Conservation (phyloP, 2,329 filamentous ascomycete species). For the Apiospora pterosperma region DNA sequence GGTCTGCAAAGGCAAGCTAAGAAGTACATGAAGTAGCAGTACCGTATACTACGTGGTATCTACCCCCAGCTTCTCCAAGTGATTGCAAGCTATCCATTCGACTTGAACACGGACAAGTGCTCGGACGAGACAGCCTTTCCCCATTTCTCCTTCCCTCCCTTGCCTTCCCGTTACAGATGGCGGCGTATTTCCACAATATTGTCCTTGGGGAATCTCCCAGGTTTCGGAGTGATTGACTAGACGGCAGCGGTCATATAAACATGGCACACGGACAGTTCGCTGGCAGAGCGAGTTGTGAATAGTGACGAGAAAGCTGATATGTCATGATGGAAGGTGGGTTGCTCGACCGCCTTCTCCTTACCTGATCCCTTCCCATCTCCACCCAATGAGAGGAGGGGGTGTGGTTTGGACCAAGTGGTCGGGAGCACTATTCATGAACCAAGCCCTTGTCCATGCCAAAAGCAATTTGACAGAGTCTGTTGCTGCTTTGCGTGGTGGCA, state of each 20-base stretch:
- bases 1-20: neutral
- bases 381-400: neutral
- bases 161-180: neutral
- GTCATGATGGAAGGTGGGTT: neutral
- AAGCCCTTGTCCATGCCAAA: neutral
- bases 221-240: neutral
- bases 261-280: neutral
- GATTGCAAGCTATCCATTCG: neutral
- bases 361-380: neutral
- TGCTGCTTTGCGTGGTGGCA: neutral
- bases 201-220: neutral
- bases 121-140: neutral
- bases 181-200: neutral
- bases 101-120: neutral
- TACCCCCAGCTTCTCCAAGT: neutral
- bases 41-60: too few species aligned
- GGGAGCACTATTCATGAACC: neutral
- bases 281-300: neutral
- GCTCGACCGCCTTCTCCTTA: neutral
- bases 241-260: neutral
- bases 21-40: neutral
- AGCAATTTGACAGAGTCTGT: neutral
- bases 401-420: conserved; percentile 1
- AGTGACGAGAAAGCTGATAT: neutral
- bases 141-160: neutral